Evolutionary conservation across 257 asterid genomes (phyloP).

Genomic region (Primulina tabacum): DNA sequence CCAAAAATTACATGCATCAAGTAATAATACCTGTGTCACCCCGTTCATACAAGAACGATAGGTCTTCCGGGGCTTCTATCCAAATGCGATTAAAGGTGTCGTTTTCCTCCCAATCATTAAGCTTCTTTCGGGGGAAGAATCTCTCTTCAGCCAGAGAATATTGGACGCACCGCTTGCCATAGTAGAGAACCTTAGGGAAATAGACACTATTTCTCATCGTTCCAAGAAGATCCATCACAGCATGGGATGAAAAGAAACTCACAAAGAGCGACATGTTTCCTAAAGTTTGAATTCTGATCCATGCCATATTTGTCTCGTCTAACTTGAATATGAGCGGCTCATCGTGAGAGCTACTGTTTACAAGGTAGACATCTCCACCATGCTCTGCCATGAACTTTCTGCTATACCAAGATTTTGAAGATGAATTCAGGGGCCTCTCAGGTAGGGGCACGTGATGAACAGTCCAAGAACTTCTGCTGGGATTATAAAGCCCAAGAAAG

Average conservation of each 20-base stretch:
- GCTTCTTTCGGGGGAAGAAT: slow-evolving; percentile 78
- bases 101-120: slow-evolving; percentile 79
- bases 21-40: too few relatives aligned
- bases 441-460: slow-evolving; percentile 71
- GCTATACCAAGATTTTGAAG: slow-evolving; percentile 80
- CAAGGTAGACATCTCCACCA: slow-evolving; percentile 63
- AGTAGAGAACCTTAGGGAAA: slow-evolving; percentile 77
- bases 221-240: slow-evolving; percentile 77
- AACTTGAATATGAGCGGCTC: slow-evolving; percentile 71
- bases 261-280: slow-evolving; percentile 77
- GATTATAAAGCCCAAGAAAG: slow-evolving; percentile 69
- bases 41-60: slow-evolving; percentile 23
- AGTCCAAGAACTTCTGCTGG: slow-evolving; percentile 51
- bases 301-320: slow-evolving; percentile 52
- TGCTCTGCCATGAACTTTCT: slow-evolving; percentile 89
- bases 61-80: slow-evolving; percentile 86
- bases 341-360: slow-evolving; percentile 68
- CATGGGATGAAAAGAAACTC: slow-evolving; percentile 74
- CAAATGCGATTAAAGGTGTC: slow-evolving; percentile 75
- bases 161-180: slow-evolving; percentile 73
- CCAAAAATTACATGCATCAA: neutral
- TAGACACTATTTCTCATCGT: slow-evolving; percentile 68
- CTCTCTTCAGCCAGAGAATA: slow-evolving; percentile 58
- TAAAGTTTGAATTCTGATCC: slow-evolving; percentile 65
- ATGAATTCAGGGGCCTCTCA: slow-evolving; percentile 61